Conservation (phyloP, 2,329 filamentous ascomycete species). For the Lasiodiplodia hormozganensis region DNA sequence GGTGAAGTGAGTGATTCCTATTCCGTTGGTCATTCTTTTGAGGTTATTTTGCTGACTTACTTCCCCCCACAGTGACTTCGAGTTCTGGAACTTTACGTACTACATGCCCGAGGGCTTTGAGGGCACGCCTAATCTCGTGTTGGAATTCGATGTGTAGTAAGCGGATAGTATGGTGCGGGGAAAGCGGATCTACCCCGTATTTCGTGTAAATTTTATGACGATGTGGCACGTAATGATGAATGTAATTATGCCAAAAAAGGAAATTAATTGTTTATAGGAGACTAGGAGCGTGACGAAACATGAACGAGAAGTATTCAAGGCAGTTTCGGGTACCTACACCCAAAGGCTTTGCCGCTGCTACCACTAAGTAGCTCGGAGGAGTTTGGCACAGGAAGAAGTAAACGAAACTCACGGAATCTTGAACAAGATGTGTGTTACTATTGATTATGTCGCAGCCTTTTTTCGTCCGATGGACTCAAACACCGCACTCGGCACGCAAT, state of each 20-base stretch:
- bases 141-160: slow-evolving; percentile 35
- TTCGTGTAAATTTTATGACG: not conserved
- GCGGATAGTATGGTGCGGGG: not conserved
- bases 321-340: too few species aligned
- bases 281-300: too few species aligned
- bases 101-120: slow-evolving; percentile 41
- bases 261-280: not conserved
- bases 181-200: not conserved
- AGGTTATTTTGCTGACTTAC: not conserved
- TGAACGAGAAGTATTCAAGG: too few species aligned
- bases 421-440: too few species aligned
- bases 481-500: too few species aligned
- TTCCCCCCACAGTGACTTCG: slow-evolving; percentile 41
- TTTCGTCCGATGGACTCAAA: too few species aligned
- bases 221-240: not conserved
- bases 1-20: slow-evolving; percentile 44
- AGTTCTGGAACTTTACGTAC: slow-evolving; percentile 54
- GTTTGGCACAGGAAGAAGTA: too few species aligned
- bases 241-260: not conserved
- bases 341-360: too few species aligned
- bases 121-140: slow-evolving; percentile 37
- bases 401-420: too few species aligned
- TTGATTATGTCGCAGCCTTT: too few species aligned
- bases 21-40: too few species aligned
- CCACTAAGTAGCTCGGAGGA: too few species aligned